Conservation (phyloP, 495 filamentous ascomycete genomes). For the Hypomontagnella submonticulosa region DNA sequence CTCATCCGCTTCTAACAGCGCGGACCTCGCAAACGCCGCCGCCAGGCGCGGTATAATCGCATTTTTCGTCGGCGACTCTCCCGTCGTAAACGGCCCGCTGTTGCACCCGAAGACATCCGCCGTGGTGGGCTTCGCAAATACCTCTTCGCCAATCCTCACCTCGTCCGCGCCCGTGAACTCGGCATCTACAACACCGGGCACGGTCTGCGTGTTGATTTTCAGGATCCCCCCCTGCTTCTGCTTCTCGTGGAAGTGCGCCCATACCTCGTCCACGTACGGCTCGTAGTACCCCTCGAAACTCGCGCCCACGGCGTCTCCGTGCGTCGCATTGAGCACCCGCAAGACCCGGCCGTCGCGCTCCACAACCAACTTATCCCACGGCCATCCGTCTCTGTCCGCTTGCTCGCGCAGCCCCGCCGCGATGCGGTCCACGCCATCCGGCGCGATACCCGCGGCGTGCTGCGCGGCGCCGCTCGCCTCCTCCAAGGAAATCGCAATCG, state of each 20-base stretch:
- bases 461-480: conserved; percentile 62
- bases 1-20: conserved; percentile 60
- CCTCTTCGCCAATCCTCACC: conserved; percentile 56
- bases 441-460: conserved; percentile 68
- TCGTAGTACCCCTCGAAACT: conserved; percentile 74
- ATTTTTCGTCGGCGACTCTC: conserved; percentile 65
- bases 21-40: conserved; percentile 76
- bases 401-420: conserved; percentile 66
- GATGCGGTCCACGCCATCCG: conserved; percentile 69
- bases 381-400: conserved; percentile 62
- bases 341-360: conserved; percentile 55
- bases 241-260: conserved; percentile 61
- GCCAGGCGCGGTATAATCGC: conserved; percentile 71
- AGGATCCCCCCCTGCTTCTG: conserved; percentile 31
- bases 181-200: conserved; percentile 45
- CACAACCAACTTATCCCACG: conserved; percentile 76
- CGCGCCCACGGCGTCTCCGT: conserved; percentile 66
- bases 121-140: conserved; percentile 68
- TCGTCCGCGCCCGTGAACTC: conserved; percentile 31
- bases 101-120: conserved; percentile 79
- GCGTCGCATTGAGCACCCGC: conserved; percentile 73
- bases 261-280: conserved; percentile 71
- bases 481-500: conserved; percentile 71
- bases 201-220: conserved; percentile 57
- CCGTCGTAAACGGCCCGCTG: conserved; percentile 73